Evolutionary conservation across 371 early-diverging fungal species (phyloP), one percentile per base, ranked within the genome.

Genomic region (Syncephalastrum sp.): DNA sequence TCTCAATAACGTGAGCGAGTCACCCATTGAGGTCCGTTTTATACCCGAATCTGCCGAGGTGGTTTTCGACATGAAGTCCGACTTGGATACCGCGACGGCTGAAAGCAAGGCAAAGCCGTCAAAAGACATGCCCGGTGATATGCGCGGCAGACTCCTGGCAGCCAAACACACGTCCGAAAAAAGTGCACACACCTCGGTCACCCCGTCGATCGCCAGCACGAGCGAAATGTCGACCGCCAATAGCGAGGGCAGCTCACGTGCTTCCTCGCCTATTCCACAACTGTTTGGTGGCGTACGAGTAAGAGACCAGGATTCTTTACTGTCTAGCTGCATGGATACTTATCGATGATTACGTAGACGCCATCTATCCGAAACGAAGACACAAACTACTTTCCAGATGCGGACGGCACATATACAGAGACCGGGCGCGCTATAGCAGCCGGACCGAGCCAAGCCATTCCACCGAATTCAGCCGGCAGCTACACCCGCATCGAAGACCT

Each of bases 401-500:
- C 42, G n/a, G 60, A 59, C 21, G 60, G 54, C 27, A 25, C 60
- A 16, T 41, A 59, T 16, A 56, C 61, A n/a, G 64, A 50, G 42
- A 42, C 27, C n/a, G 52, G 47, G 43, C 24, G 23, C 10, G 38
- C 44, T 5, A n/a, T 43, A 15, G 27, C 24, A 12, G 24, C 23
- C 47, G 38, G 25, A 23, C 29, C 24, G 14, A 57, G 50, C 24
- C 50, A 47, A 43, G 42, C 38, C 10, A 33, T 33, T 33, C 38
- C 51, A 16, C 24, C 52, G 8, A 46, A 42, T 41, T 46, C 63
- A 47, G 63, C 56, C 10, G 75, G 70, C 15, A 78, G 68, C 46
- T 78, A 71, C 45, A 76, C 80, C 10, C 66, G 88, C 19, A 94
- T 97, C 50, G 99, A 97, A 56, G 98, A 98, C 61, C 65, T 97